Conservation (phyloP, 768 basidiomycete genomes). For the Lepiota brunneoincarnata region DNA sequence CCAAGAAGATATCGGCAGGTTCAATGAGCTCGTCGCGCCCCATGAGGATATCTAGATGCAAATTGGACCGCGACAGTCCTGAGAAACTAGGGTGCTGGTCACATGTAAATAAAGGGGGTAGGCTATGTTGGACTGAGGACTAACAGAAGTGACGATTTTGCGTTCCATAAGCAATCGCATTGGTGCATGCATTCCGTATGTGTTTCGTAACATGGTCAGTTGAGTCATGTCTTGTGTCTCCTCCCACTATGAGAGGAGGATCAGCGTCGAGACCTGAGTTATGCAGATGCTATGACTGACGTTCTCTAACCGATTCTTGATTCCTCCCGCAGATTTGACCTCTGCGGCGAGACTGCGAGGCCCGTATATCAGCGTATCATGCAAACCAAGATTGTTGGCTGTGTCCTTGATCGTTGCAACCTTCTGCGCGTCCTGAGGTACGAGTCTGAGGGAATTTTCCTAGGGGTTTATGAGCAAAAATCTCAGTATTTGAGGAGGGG, state of each 20-base stretch:
- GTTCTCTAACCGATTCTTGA: conserved; percentile 74
- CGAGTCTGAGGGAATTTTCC: conserved; percentile 59
- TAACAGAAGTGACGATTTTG: conserved; percentile 74
- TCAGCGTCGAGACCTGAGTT: neutral
- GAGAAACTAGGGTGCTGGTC: conserved; percentile 66
- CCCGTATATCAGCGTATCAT: conserved; percentile 87
- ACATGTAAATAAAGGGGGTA: neutral
- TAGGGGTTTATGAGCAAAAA: conserved; percentile 11
- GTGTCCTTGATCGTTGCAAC: conserved; percentile 66
- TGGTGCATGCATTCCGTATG: conserved; percentile 86
- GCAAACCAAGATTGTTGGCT: conserved; percentile 75
- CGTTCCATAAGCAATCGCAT: conserved; percentile 93
- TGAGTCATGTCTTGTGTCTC: conserved; percentile 87
- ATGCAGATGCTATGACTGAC: conserved; percentile 39
- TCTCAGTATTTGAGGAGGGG: neutral
- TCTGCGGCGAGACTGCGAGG: conserved; percentile 79
- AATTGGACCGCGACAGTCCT: conserved; percentile 63
- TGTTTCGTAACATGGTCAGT: conserved; percentile 79
- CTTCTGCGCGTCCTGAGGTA: conserved; percentile 54
- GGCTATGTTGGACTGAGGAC: conserved; percentile 21
- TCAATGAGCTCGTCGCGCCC: conserved; percentile 87
- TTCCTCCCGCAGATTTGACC: conserved; percentile 52
- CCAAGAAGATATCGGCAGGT: conserved; percentile 75
- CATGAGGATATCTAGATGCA: conserved; percentile 91
- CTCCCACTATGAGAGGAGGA: conserved; percentile 68